Conservation (phyloP, 768 basidiomycete species). For the Solioccasus polychromus region DNA sequence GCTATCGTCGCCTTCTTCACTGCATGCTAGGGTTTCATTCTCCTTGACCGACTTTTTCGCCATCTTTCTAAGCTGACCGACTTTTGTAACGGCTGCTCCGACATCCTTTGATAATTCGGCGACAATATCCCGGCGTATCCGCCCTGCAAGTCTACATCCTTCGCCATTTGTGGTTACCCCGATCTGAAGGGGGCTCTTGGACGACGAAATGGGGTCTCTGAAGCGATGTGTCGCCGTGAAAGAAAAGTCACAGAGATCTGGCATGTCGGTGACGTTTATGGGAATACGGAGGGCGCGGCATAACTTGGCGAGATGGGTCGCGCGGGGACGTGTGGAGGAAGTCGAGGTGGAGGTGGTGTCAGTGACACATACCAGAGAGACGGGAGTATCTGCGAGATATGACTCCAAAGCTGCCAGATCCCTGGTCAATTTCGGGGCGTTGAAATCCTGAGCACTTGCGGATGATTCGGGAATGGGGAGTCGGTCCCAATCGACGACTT, state of each 20-base stretch:
- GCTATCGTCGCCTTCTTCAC: conserved; percentile 53
- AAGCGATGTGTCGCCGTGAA: conserved; percentile 88
- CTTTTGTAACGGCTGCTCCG: conserved; percentile 69
- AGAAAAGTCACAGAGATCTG: conserved; percentile 83
- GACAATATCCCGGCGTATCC: conserved; percentile 82
- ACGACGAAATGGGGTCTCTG: conserved; percentile 42
- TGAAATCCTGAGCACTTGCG: background rate
- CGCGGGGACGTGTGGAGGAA: conserved; percentile 42
- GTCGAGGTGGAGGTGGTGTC: conserved; percentile 64
- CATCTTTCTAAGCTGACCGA: conserved; percentile 65
- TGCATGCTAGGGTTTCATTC: conserved; percentile 21
- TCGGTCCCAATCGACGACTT: conserved; percentile 52
- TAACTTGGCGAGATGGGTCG: conserved; percentile 51
- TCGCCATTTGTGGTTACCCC: conserved; percentile 89
- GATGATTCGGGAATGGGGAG: conserved; percentile 36
- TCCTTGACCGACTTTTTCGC: conserved; percentile 36
- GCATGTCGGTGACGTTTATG: conserved; percentile 85
- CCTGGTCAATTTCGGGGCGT: conserved; percentile 17
- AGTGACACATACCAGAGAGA: conserved; percentile 73
- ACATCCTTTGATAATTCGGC: conserved; percentile 66
- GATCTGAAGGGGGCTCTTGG: conserved; percentile 59
- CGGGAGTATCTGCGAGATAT: conserved; percentile 37
- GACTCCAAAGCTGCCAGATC: conserved; percentile 48
- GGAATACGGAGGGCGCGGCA: conserved; percentile 62
- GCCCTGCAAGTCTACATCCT: conserved; percentile 80